Conservation (phyloP, 371 early-diverging fungal species). For the Blakeslea trispora region DNA sequence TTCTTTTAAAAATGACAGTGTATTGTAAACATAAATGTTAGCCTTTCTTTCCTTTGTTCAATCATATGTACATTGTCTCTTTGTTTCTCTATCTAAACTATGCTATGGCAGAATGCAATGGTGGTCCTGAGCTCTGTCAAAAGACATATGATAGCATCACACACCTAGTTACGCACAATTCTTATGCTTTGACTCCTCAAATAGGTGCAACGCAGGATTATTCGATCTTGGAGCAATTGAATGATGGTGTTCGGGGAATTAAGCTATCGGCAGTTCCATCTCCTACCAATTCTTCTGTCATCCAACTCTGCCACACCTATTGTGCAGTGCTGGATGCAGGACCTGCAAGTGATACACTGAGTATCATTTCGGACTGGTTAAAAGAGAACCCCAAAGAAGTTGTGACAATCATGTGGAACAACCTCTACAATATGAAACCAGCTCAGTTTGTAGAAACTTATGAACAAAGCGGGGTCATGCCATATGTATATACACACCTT, state of each 20-base stretch:
- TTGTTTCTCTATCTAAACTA: not conserved
- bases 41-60: not conserved
- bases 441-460: slow-evolving; percentile 49
- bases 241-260: slow-evolving; percentile 72
- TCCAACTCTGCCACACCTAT: slow-evolving; percentile 67
- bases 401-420: slow-evolving; percentile 75
- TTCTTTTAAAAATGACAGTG: too few species aligned
- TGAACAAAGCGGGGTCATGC: slow-evolving; percentile 48
- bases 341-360: slow-evolving; percentile 45
- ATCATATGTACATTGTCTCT: not conserved
- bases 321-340: slow-evolving; percentile 68
- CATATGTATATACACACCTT: slow-evolving; percentile 48
- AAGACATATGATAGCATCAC: slow-evolving; percentile 58
- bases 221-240: slow-evolving; percentile 59
- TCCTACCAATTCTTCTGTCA: slow-evolving; percentile 34
- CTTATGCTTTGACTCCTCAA: slow-evolving; percentile 58
- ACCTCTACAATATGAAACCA: slow-evolving; percentile 52
- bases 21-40: not conserved
- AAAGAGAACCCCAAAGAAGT: slow-evolving; percentile 64
- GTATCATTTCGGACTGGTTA: slow-evolving; percentile 55
- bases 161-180: slow-evolving; percentile 70
- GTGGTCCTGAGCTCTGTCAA: slow-evolving; percentile 61
- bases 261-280: slow-evolving; percentile 69
- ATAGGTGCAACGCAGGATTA: slow-evolving; percentile 66
- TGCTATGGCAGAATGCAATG: slow-evolving; percentile 58